Evolutionary conservation across 2,329 filamentous ascomycete species (phyloP).

Genomic region (Hypoxylon sp.): DNA sequence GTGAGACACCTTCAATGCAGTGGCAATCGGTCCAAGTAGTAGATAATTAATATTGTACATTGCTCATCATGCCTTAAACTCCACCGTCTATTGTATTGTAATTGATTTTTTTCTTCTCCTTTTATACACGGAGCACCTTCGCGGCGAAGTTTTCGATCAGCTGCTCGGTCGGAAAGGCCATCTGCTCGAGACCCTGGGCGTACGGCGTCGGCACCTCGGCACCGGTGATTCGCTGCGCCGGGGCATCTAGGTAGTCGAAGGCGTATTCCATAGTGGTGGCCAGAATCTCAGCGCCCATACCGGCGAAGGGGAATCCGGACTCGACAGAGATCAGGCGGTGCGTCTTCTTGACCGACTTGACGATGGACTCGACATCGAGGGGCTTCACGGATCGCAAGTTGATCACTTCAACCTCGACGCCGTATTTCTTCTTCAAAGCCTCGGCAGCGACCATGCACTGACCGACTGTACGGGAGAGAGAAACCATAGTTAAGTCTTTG

Average conservation of each 20-base stretch:
- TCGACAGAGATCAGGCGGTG: conserved; percentile 90
- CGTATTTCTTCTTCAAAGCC: conserved; percentile 94
- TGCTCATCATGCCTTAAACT: conserved; percentile 39
- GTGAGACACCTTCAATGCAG: conserved; percentile 33
- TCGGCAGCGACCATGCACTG: conserved; percentile 90
- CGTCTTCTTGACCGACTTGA: conserved; percentile 99
- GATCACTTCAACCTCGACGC: conserved; percentile 94
- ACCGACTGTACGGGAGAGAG: conserved; percentile 93
- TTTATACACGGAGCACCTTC: conserved; percentile 75
- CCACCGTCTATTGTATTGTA: conserved; percentile 20
- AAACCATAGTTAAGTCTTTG: conserved; percentile 96
- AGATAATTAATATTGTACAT: conserved; percentile 41
- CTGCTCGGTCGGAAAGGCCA: conserved; percentile 92
- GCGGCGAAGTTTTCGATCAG: conserved; percentile 89
- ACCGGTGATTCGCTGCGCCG: conserved; percentile 92
- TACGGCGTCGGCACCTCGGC: conserved; percentile 98
- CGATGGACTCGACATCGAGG: conserved; percentile 91
- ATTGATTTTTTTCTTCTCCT: conserved; percentile 9
- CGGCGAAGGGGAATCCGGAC: conserved; percentile 95
- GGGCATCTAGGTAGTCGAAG: conserved; percentile 96
- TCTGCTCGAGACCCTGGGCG: conserved; percentile 89
- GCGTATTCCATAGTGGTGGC: conserved; percentile 97
- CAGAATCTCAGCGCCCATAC: conserved; percentile 91
- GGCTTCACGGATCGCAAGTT: conserved; percentile 99
- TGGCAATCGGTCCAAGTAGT: conserved; percentile 29